A percentile compares a stretch with the other conserved stretches of the same genome.
These are phyloP conservation scores for Cyclotella atomus DNA, from an alignment of 108 stramenopile species.

Conservation along the genomic window DNA sequence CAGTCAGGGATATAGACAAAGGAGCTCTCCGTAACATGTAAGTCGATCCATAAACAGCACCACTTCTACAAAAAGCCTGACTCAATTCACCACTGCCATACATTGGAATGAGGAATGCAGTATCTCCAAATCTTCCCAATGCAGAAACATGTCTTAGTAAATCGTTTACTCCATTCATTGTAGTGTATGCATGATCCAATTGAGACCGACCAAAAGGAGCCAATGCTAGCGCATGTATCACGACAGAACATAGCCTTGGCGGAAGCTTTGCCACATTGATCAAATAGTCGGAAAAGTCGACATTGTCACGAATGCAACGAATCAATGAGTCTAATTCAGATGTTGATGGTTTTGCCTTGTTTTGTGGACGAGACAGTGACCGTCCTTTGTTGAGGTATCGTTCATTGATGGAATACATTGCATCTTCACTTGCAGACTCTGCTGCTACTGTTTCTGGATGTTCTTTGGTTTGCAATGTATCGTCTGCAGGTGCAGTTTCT, in stretches of 20 bases:
- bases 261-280: conserved; percentile 60
- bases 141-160: conserved; percentile 70
- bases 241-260: conserved; percentile 49
- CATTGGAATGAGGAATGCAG: conserved; percentile 76
- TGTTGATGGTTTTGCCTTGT: conserved; percentile 74
- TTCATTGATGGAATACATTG: conserved; percentile 81
- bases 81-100: conserved; percentile 86
- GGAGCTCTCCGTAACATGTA: conserved; percentile 75
- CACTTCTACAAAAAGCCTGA: conserved; percentile 86
- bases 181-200: conserved; percentile 23
- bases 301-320: conserved; percentile 53
- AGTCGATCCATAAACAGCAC: conserved; percentile 84
- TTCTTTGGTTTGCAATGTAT: not conserved
- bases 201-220: conserved; percentile 30
- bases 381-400: conserved; percentile 85
- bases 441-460: not conserved
- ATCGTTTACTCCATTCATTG: conserved; percentile 59
- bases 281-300: conserved; percentile 69
- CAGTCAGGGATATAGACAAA: conserved; percentile 22
- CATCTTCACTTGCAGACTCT: conserved; percentile 38
- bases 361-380: conserved; percentile 89
- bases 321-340: conserved; percentile 61
- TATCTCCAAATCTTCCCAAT: conserved; percentile 79
- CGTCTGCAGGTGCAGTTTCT: not conserved
- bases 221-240: conserved; percentile 76